Percentiles rank a stretch among this genome's conserved stretches.
Conservation (phyloP, 139 green algal genomes). For the Gonium pectorale region DNA sequence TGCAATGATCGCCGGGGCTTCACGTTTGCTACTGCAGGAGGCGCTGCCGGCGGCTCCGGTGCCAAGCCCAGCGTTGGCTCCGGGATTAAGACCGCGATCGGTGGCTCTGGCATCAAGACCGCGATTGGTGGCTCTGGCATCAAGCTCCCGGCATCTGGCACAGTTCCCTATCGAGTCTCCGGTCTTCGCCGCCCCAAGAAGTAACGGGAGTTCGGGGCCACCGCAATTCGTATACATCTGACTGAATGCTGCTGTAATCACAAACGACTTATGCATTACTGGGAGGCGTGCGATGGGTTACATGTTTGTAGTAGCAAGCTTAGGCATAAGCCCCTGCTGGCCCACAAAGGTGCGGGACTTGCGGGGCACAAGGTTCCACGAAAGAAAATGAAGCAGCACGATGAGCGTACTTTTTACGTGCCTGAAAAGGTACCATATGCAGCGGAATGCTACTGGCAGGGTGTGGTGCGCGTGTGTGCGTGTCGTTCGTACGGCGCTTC, state of each 20-base stretch:
- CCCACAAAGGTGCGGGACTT: neutral
- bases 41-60: neutral
- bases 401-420: too few species aligned
- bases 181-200: conserved; percentile 19
- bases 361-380: neutral
- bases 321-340: neutral
- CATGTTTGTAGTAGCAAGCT: neutral
- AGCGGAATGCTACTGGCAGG: neutral
- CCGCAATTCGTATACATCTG: neutral
- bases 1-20: neutral
- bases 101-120: neutral
- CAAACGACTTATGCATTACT: neutral
- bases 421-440: too few species aligned
- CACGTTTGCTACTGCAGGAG: neutral
- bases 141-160: neutral
- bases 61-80: too few species aligned
- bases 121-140: too few species aligned
- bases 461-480: neutral
- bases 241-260: neutral
- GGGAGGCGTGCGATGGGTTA: neutral
- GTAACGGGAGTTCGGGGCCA: neutral
- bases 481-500: conserved; percentile 14
- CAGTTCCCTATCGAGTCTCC: neutral
- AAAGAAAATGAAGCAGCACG: too few species aligned
- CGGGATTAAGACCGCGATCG: neutral